Evolutionary conservation across 148 eudicot species (phyloP).

Genomic region (Amaranthus cruentus): DNA sequence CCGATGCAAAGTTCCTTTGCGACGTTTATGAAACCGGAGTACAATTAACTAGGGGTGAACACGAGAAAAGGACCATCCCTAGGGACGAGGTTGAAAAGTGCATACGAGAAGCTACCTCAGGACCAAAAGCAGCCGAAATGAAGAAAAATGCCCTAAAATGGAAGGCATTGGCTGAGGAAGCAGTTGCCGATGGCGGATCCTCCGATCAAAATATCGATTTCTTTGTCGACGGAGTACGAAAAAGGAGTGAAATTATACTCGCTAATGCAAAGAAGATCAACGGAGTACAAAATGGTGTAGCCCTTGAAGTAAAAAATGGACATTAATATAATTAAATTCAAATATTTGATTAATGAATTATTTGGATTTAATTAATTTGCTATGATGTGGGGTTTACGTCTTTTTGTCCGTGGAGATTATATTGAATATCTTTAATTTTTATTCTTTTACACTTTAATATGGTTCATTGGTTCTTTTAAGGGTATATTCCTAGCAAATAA

Average conservation of each 20-base stretch:
- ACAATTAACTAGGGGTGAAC: slow-evolving; percentile 58
- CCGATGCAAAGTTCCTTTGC: slow-evolving; percentile 66
- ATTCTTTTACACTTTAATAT: no score
- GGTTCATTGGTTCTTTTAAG: no score
- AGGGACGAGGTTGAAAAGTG: slow-evolving; percentile 56
- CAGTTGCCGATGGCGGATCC: slow-evolving; percentile 59
- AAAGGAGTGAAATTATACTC: slow-evolving; percentile 23
- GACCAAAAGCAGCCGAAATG: slow-evolving; percentile 46
- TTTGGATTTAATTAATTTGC: background rate
- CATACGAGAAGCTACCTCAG: slow-evolving; percentile 41
- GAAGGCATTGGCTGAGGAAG: slow-evolving; percentile 53
- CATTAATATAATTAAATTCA: background rate
- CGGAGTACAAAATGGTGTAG: background rate
- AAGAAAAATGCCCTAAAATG: slow-evolving; percentile 52
- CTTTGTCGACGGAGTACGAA: slow-evolving; percentile 51
- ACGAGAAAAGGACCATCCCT: slow-evolving; percentile 39
- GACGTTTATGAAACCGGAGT: slow-evolving; percentile 59
- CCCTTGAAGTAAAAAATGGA: slow-evolving; percentile 7
- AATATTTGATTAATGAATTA: background rate
- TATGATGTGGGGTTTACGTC: no score
- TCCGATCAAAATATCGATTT: slow-evolving; percentile 45
- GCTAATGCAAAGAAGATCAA: slow-evolving; percentile 12
- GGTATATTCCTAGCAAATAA: no score
- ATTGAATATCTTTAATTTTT: no score
- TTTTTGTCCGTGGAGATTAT: no score